Percentiles rank a stretch among this genome's conserved stretches.
Conservation (phyloP, 805 yeast genomes). For the Lipomyces kockii region DNA sequence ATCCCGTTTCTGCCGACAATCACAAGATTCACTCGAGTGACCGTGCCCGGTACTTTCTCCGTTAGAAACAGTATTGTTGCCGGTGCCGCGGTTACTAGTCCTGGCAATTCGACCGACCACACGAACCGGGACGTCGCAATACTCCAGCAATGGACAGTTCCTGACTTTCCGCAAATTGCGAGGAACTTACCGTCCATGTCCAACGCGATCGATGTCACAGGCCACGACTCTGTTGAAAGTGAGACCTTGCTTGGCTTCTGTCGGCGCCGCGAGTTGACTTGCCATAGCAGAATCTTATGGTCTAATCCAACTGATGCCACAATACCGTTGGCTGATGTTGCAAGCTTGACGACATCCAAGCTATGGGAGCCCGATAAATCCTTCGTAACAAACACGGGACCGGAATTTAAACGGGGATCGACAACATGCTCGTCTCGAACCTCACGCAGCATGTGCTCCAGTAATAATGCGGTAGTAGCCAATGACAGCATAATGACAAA, state of each 20-base stretch:
- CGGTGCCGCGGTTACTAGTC: conserved; percentile 27
- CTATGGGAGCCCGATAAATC: conserved; percentile 58
- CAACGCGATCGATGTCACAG: conserved; percentile 36
- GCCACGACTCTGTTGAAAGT: conserved; percentile 41
- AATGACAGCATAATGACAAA: conserved; percentile 15
- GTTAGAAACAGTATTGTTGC: conserved; percentile 27
- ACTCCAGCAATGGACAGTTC: conserved; percentile 33
- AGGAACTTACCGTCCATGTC: conserved; percentile 34
- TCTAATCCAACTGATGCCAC: conserved; percentile 76
- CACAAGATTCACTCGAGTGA: conserved; percentile 34
- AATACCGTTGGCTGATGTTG: conserved; percentile 63
- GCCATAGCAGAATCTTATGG: conserved; percentile 74
- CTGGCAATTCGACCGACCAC: conserved; percentile 30
- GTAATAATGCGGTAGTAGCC: conserved; percentile 18
- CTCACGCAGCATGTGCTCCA: conserved; percentile 33
- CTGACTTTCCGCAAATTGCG: conserved; percentile 22
- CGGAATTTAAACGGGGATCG: conserved; percentile 39
- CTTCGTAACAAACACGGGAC: conserved; percentile 44
- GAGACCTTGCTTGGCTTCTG: conserved; percentile 38
- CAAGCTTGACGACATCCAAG: conserved; percentile 64
- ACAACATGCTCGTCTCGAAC: conserved; percentile 36
- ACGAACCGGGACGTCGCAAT: conserved; percentile 33
- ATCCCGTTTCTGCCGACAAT: conserved; percentile 36
- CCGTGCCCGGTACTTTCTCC: conserved; percentile 33
- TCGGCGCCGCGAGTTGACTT: conserved; percentile 34